phyloP scores from a whole-genome alignment of 495 filamentous ascomycete genomes.

The Trypethelium eluteriae region DNA sequence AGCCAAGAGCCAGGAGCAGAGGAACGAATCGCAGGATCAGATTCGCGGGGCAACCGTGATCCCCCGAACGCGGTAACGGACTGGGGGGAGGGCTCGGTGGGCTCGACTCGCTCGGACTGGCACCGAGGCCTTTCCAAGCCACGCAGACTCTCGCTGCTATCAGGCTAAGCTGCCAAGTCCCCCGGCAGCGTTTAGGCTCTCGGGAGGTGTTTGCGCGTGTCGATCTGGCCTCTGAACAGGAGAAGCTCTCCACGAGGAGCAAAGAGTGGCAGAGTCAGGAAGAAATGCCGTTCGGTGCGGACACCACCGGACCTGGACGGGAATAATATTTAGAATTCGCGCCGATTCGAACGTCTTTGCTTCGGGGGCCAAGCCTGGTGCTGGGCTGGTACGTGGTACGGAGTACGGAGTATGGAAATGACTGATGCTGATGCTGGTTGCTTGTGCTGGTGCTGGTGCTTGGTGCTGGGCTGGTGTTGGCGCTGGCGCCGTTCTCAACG shows the following conservation, averaged over 20 bases:
- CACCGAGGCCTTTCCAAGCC: neutral
- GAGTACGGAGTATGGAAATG: too few species aligned
- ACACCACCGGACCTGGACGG: neutral
- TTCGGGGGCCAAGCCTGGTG: neutral
- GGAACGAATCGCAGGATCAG: neutral
- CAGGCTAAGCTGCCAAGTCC: conserved; percentile 11
- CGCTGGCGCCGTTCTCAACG: too few species aligned
- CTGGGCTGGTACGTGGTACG: too few species aligned
- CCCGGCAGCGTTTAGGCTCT: conserved; percentile 8
- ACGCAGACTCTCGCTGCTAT: neutral
- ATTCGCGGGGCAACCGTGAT: conserved; percentile 12
- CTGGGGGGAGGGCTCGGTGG: neutral
- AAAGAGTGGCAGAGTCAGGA: neutral
- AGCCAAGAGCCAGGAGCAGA: neutral
- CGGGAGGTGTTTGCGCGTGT: conserved; percentile 6
- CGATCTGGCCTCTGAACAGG: conserved; percentile 3
- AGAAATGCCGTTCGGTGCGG: neutral
- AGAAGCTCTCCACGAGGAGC: neutral
- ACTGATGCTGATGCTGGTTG: too few species aligned
- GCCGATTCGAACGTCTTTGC: neutral
- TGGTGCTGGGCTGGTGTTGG: too few species aligned
- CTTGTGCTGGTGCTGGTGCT: too few species aligned
- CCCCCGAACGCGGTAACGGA: conserved; percentile 5
- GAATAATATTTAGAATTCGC: neutral
- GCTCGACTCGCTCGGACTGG: neutral